A percentile compares a stretch with the other conserved stretches of the same genome.
Conservation (phyloP, 305 asterid genomes). For the Fraxinus latifolia region DNA sequence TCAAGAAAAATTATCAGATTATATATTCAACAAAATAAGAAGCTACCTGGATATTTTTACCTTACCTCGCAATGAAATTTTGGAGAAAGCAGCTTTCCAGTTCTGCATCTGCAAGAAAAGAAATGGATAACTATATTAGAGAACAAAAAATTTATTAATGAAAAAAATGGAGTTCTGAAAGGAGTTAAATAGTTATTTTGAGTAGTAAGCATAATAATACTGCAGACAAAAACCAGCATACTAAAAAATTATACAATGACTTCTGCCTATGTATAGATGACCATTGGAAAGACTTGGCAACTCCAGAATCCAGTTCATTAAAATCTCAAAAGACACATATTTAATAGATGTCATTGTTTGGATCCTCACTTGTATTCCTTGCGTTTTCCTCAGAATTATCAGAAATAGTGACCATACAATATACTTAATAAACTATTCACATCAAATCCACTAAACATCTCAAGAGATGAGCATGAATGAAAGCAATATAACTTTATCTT, state of each 20-base stretch:
- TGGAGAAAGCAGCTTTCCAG: not conserved
- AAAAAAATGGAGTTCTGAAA: not conserved
- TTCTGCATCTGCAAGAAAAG: not conserved
- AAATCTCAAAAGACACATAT: not conserved
- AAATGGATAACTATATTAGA: constrained; percentile 1
- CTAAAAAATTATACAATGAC: not conserved
- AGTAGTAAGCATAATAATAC: not conserved
- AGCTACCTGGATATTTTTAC: not conserved
- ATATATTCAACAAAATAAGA: not conserved
- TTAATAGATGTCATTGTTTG: not conserved
- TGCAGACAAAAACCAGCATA: not conserved
- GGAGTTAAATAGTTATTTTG: not conserved
- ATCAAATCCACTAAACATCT: constrained; percentile 1
- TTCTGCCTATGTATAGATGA: not conserved
- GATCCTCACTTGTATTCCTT: constrained; percentile 1
- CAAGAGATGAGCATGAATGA: not conserved
- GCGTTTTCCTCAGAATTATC: not conserved
- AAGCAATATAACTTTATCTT: not conserved
- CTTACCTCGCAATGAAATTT: not conserved
- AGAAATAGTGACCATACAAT: not conserved
- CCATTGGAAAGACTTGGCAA: not conserved
- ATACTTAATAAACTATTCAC: not conserved
- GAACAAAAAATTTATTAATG: not conserved
- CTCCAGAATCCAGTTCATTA: constrained; percentile 1
- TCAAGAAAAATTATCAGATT: not conserved